phyloP scores from a whole-genome alignment of 164 flowering plant genomes.

The Dillenia turbinata region DNA sequence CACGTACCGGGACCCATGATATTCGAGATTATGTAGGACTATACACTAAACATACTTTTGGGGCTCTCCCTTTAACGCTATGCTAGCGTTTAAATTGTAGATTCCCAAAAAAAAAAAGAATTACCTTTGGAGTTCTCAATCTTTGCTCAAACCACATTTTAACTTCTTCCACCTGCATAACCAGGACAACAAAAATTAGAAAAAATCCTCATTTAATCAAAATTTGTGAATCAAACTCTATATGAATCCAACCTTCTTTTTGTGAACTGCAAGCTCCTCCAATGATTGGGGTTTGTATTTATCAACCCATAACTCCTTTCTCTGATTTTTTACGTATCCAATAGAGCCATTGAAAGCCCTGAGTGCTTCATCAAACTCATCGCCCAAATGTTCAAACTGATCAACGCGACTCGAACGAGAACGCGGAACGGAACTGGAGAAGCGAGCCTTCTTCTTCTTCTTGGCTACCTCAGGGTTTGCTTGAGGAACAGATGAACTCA shows the following conservation, averaged over 20 bases:
- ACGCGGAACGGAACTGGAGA: slow-evolving; percentile 24
- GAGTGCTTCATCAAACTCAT: too few relatives aligned
- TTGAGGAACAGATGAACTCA: slow-evolving; percentile 23
- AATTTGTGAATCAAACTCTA: slow-evolving; percentile 1
- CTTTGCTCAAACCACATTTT: slow-evolving; percentile 74
- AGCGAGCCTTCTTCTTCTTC: slow-evolving; percentile 49
- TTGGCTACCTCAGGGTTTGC: slow-evolving; percentile 31
- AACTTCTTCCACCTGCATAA: slow-evolving; percentile 84
- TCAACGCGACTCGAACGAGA: slow-evolving; percentile 8
- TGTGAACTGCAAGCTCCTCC: slow-evolving; percentile 86
- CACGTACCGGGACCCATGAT: too few relatives aligned
- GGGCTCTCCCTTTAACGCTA: too few relatives aligned
- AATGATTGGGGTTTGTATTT: slow-evolving; percentile 67
- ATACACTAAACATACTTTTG: too few relatives aligned
- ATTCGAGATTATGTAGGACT: too few relatives aligned
- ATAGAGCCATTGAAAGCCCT: neutral
- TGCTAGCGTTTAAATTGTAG: too few relatives aligned
- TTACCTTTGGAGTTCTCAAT: slow-evolving; percentile 45
- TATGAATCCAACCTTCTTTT: slow-evolving; percentile 64
- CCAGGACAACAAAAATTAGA: slow-evolving; percentile 5
- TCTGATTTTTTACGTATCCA: slow-evolving; percentile 6
- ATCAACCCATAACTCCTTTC: slow-evolving; percentile 71
- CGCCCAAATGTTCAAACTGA: slow-evolving; percentile 9
- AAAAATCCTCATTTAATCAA: neutral
- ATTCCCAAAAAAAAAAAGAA: neutral